phyloP scores from a whole-genome alignment of 2,329 filamentous ascomycete species.

The Tolypocladium capitatum region DNA sequence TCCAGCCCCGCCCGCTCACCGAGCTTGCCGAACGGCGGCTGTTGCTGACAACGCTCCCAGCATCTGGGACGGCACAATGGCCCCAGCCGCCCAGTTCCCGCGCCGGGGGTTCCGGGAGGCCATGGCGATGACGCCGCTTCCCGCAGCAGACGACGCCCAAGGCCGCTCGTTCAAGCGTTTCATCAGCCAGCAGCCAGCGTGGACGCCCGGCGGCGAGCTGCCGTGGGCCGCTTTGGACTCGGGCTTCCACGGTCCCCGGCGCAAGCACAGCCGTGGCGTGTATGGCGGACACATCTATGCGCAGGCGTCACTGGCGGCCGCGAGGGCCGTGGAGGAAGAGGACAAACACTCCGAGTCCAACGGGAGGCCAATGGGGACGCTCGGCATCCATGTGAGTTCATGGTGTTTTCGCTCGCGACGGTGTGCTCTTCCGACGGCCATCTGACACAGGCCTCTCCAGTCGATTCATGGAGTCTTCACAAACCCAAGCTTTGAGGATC shows the following conservation, averaged over 20 bases:
- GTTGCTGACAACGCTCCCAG: not conserved
- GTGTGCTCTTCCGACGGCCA: not conserved
- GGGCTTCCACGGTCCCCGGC: slow-evolving; percentile 4
- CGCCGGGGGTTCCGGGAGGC: slow-evolving; percentile 17
- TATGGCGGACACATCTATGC: slow-evolving; percentile 25
- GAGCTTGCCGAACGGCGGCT: no score
- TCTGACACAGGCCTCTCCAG: slow-evolving; percentile 14
- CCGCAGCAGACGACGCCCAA: slow-evolving; percentile 3
- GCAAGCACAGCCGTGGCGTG: slow-evolving; percentile 9
- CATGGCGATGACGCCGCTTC: slow-evolving; percentile 13
- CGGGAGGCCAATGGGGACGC: slow-evolving; percentile 5
- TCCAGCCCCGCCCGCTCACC: no score
- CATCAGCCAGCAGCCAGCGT: slow-evolving; percentile 19
- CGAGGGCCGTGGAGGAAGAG: slow-evolving; percentile 18
- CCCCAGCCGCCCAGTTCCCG: slow-evolving; percentile 1
- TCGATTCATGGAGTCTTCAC: slow-evolving; percentile 45
- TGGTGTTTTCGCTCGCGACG: not conserved
- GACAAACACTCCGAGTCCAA: slow-evolving; percentile 9
- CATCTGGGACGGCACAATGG: slow-evolving; percentile 1
- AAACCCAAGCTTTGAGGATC: slow-evolving; percentile 29
- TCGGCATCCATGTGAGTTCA: slow-evolving; percentile 25
- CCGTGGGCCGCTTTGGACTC: slow-evolving; percentile 13
- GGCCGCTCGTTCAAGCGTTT: slow-evolving; percentile 9
- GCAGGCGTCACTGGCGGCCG: slow-evolving; percentile 22
- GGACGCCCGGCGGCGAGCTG: slow-evolving; percentile 17